Conservation (phyloP, 1,139 yeast genomes). For the Pichia terricola region DNA sequence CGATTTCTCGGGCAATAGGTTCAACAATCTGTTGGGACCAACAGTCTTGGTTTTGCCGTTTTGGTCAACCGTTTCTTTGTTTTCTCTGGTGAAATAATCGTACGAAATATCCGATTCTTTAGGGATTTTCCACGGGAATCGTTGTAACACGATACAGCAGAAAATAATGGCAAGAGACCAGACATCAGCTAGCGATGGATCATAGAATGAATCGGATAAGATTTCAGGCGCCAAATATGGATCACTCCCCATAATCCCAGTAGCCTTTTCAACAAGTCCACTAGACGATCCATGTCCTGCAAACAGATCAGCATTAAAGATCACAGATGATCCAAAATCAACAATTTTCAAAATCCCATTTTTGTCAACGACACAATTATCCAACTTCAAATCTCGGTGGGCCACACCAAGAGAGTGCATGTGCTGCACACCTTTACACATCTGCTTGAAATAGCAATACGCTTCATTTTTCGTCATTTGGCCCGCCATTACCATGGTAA, state of each 20-base stretch:
- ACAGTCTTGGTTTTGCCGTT: constrained; percentile 20
- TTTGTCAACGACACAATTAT: constrained; percentile 61
- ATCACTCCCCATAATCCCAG: constrained; percentile 75
- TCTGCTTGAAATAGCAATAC: constrained; percentile 61
- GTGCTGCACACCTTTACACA: constrained; percentile 49
- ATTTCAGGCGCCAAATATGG: constrained; percentile 79
- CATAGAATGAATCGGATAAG: constrained; percentile 39
- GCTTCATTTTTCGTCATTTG: constrained; percentile 49
- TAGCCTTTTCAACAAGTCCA: constrained; percentile 25
- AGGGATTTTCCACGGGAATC: constrained; percentile 76
- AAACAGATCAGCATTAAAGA: constrained; percentile 27
- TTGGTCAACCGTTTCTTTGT: constrained; percentile 18
- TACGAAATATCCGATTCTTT: constrained; percentile 37
- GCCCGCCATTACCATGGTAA: constrained; percentile 69
- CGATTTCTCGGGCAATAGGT: constrained; percentile 79
- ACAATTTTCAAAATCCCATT: constrained; percentile 59
- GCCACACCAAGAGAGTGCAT: constrained; percentile 63
- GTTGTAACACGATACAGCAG: constrained; percentile 61
- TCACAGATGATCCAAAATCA: constrained; percentile 72
- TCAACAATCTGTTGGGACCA: constrained; percentile 85
- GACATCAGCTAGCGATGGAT: constrained; percentile 63
- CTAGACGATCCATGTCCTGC: constrained; percentile 1
- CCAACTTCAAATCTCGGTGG: constrained; percentile 68
- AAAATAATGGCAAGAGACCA: constrained; percentile 75
- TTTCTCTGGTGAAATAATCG: constrained; percentile 18